Evolutionary conservation across 345 rosid genomes (phyloP).

Genomic region (Heritiera fomes): DNA sequence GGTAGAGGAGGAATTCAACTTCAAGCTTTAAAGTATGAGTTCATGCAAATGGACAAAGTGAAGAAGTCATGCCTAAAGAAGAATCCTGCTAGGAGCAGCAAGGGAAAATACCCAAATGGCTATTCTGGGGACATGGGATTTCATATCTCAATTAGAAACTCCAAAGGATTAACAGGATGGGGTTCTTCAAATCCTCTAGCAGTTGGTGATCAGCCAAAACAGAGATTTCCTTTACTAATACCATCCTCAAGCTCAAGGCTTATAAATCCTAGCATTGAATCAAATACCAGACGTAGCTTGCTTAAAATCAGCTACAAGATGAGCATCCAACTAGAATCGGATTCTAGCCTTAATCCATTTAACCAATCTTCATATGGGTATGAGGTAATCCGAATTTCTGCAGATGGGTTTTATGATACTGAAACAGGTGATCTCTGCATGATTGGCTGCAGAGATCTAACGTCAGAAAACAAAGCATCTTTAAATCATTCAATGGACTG

Average conservation of each 20-base stretch:
- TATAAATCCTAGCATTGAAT: neutral
- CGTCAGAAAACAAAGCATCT: neutral
- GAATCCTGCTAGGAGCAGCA: neutral
- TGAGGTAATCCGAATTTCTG: slow-evolving; percentile 28
- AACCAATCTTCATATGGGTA: neutral
- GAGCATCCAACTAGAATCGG: neutral
- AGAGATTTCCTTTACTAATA: neutral
- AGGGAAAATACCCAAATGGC: too few species aligned
- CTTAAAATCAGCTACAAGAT: slow-evolving; percentile 44
- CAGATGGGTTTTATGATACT: slow-evolving; percentile 53
- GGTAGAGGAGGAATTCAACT: neutral
- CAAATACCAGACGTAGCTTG: neutral
- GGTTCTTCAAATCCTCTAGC: slow-evolving; percentile 41
- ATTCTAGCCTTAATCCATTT: neutral
- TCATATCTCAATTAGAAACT: slow-evolving; percentile 20
- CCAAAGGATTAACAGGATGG: slow-evolving; percentile 18
- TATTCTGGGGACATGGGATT: too few species aligned
- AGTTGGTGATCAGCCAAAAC: slow-evolving; percentile 33
- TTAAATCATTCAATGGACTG: slow-evolving; percentile 37
- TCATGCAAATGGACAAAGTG: slow-evolving; percentile 36
- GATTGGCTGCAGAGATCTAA: slow-evolving; percentile 49
- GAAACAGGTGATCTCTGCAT: slow-evolving; percentile 26
- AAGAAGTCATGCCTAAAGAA: slow-evolving; percentile 29
- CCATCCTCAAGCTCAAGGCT: slow-evolving; percentile 17
- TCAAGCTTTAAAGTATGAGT: slow-evolving; percentile 38